phyloP scores from a whole-genome alignment of 2,329 filamentous ascomycete species.

The Tolypocladium pustulatum region DNA sequence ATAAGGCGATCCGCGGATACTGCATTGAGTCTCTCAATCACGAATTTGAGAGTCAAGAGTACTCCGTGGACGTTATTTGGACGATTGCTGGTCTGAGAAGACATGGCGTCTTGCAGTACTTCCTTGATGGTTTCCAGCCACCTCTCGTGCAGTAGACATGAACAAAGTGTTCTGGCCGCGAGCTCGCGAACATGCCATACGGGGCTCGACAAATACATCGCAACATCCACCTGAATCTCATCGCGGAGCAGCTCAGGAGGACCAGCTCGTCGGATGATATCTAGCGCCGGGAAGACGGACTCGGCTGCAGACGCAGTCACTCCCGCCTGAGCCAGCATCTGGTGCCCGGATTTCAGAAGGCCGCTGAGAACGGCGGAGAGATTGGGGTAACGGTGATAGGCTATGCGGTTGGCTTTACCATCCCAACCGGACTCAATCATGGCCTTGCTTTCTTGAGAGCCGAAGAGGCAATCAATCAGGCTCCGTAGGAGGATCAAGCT shows the following conservation, averaged over 20 bases:
- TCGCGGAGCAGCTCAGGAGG: slow-evolving; percentile 47
- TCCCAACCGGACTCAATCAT: slow-evolving; percentile 53
- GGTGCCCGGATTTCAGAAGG: slow-evolving; percentile 45
- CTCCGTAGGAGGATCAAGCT: slow-evolving; percentile 81
- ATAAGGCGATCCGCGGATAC: slow-evolving; percentile 31
- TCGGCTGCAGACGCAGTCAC: slow-evolving; percentile 39
- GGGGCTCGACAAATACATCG: slow-evolving; percentile 53
- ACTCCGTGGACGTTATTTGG: slow-evolving; percentile 49
- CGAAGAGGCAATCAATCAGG: slow-evolving; percentile 68
- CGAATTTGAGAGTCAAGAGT: slow-evolving; percentile 44
- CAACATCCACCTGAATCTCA: slow-evolving; percentile 47
- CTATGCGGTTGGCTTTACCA: slow-evolving; percentile 52
- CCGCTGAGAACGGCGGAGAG: slow-evolving; percentile 53
- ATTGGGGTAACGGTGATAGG: slow-evolving; percentile 58
- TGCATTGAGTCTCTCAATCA: slow-evolving; percentile 42
- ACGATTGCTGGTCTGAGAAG: slow-evolving; percentile 13
- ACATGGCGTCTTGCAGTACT: slow-evolving; percentile 22
- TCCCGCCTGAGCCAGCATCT: slow-evolving; percentile 28
- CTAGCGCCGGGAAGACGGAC: slow-evolving; percentile 73
- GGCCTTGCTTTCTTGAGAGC: slow-evolving; percentile 61
- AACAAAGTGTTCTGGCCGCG: slow-evolving; percentile 62
- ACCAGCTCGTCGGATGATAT: slow-evolving; percentile 63
- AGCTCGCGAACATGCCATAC: slow-evolving; percentile 79
- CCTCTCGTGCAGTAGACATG: slow-evolving; percentile 42
- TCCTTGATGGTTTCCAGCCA: slow-evolving; percentile 33